Percentiles rank a stretch among this genome's conserved stretches.
Conservation (phyloP, 805 yeast genomes). For the Candida succiphila region DNA sequence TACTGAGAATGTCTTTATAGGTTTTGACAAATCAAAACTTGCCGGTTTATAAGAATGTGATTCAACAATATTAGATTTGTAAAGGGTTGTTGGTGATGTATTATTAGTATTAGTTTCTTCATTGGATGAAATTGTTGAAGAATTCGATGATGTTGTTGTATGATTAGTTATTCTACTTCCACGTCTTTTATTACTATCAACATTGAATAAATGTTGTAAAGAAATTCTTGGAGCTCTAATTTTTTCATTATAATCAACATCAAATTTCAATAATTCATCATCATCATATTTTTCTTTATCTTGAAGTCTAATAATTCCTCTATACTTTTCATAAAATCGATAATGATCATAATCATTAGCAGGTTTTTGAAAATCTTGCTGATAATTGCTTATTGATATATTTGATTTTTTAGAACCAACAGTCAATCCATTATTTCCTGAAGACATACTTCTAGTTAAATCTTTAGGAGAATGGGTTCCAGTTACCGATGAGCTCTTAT, state of each 20-base stretch:
- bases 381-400: slow-evolving; percentile 20
- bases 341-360: slow-evolving; percentile 20
- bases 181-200: neutral
- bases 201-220: slow-evolving; percentile 15
- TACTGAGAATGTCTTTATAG: slow-evolving; percentile 25
- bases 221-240: slow-evolving; percentile 47
- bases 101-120: neutral
- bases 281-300: slow-evolving; percentile 18
- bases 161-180: neutral
- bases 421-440: too few relatives aligned
- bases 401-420: slow-evolving; percentile 20
- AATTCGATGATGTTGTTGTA: neutral
- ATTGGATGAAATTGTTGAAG: neutral
- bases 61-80: neutral
- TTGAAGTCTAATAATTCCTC: slow-evolving; percentile 20
- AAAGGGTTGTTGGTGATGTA: neutral
- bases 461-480: too few relatives aligned
- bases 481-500: too few relatives aligned
- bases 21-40: slow-evolving; percentile 31
- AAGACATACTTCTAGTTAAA: too few relatives aligned
- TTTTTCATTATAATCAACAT: slow-evolving; percentile 40
- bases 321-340: slow-evolving; percentile 18
- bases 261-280: slow-evolving; percentile 11
- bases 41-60: slow-evolving; percentile 31
- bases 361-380: slow-evolving; percentile 16